Evolutionary conservation across 1,139 yeast species (phyloP).

Genomic region (Arxiozyma slooffiae): DNA sequence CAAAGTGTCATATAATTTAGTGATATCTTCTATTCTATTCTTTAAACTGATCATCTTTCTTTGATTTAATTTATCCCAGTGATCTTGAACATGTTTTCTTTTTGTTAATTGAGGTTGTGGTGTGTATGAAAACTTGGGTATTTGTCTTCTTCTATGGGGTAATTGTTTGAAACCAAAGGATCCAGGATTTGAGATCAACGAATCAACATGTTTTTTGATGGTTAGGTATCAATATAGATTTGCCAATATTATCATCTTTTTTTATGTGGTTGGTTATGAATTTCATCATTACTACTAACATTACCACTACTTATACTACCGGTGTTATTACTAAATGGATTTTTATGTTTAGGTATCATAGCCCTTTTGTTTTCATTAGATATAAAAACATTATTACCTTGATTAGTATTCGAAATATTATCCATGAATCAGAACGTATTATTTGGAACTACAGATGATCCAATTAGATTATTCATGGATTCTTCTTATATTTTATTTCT

Average conservation of each 20-base stretch:
- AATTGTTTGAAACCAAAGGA: constrained; percentile 15
- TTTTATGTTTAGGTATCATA: neutral
- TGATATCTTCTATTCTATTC: constrained; percentile 34
- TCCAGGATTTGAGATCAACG: constrained; percentile 16
- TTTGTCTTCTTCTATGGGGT: constrained; percentile 19
- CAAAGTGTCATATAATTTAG: constrained; percentile 45
- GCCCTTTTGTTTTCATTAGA: neutral
- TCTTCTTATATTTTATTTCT: no score
- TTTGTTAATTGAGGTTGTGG: constrained; percentile 31
- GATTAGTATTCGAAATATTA: neutral
- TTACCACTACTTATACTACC: neutral
- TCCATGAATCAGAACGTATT: neutral
- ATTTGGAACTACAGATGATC: neutral
- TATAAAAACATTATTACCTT: neutral
- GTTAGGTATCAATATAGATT: neutral
- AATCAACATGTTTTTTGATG: constrained; percentile 8
- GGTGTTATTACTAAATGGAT: neutral
- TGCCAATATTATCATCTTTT: neutral
- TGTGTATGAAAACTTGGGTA: constrained; percentile 31
- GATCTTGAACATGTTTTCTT: constrained; percentile 29
- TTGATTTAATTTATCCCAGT: constrained; percentile 54
- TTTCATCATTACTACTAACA: neutral
- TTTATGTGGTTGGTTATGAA: neutral
- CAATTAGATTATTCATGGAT: neutral
- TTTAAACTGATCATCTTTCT: constrained; percentile 38